phyloP scores from a whole-genome alignment of 148 eudicot species.

The Polygonum aviculare region DNA sequence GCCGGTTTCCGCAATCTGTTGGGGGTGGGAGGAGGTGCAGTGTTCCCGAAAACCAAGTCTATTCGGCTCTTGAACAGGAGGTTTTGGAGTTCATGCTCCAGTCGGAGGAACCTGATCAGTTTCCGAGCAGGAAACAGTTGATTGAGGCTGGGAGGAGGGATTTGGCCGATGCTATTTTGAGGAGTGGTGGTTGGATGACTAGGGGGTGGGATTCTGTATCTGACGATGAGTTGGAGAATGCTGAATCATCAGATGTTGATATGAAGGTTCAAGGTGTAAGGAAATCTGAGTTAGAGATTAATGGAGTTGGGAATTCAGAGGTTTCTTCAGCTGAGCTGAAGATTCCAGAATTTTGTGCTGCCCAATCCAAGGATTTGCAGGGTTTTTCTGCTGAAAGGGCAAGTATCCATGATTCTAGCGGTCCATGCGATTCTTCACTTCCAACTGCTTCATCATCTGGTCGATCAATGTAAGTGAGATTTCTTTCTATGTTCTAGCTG shows the following conservation, averaged over 20 bases:
- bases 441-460: constrained; percentile 36
- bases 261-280: neutral
- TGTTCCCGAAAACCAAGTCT: constrained; percentile 37
- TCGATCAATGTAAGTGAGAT: constrained; percentile 50
- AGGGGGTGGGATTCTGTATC: constrained; percentile 55
- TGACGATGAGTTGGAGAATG: constrained; percentile 15
- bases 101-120: constrained; percentile 49
- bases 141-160: constrained; percentile 55
- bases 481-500: neutral
- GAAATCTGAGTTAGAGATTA: constrained; percentile 15
- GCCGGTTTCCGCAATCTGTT: constrained; percentile 23
- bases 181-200: constrained; percentile 72
- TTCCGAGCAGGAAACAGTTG: constrained; percentile 58
- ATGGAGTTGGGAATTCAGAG: constrained; percentile 12
- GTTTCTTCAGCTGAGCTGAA: neutral
- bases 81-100: constrained; percentile 65
- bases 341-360: neutral
- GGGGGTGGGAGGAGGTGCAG: constrained; percentile 28
- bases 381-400: neutral
- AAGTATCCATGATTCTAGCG: constrained; percentile 7
- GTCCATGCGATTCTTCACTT: constrained; percentile 17
- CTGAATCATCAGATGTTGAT: constrained; percentile 4
- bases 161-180: constrained; percentile 54
- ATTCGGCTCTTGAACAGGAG: constrained; percentile 48
- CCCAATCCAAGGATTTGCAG: neutral